Percentiles rank a stretch among this genome's conserved stretches.
Evolutionary conservation across 2,329 filamentous ascomycete genomes (phyloP).

Genomic region (Fusarium graminum): DNA sequence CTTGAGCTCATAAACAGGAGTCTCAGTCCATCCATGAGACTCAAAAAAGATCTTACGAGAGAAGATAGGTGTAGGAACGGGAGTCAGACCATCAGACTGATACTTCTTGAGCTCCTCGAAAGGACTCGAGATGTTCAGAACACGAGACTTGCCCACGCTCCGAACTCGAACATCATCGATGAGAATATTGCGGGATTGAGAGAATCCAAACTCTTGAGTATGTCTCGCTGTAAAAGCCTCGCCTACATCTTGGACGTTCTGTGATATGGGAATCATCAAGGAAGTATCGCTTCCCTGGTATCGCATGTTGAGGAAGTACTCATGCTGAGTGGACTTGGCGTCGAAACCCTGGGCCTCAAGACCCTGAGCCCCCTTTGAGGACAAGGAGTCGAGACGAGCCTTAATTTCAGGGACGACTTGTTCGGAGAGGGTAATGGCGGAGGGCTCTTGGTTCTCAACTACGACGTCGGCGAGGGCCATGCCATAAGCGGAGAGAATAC

Average conservation of each 20-base stretch:
- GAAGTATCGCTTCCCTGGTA: slow-evolving; percentile 60
- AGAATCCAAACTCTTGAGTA: slow-evolving; percentile 59
- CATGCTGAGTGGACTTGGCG: slow-evolving; percentile 57
- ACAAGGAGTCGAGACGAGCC: slow-evolving; percentile 43
- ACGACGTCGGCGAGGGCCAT: slow-evolving; percentile 62
- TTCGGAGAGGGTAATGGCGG: slow-evolving; percentile 48
- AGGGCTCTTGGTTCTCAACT: slow-evolving; percentile 57
- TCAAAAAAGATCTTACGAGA: slow-evolving; percentile 47
- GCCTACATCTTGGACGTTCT: slow-evolving; percentile 49
- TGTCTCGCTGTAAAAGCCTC: slow-evolving; percentile 54
- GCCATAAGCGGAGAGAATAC: slow-evolving; percentile 61
- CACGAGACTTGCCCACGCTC: slow-evolving; percentile 51
- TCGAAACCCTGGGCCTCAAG: slow-evolving; percentile 55
- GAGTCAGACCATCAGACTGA: slow-evolving; percentile 6
- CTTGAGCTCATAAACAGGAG: slow-evolving; percentile 46
- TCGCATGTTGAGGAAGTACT: slow-evolving; percentile 60
- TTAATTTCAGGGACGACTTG: slow-evolving; percentile 36
- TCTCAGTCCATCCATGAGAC: slow-evolving; percentile 46
- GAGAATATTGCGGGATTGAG: slow-evolving; percentile 55
- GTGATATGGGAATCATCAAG: slow-evolving; percentile 55
- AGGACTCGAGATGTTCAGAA: slow-evolving; percentile 43
- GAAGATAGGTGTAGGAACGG: slow-evolving; percentile 38
- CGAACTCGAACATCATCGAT: slow-evolving; percentile 60
- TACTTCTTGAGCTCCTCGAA: slow-evolving; percentile 46
- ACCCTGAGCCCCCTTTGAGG: slow-evolving; percentile 39